Evolutionary conservation across 345 rosid genomes (phyloP), one percentile per base, ranked within the genome.

Genomic region (Odontarrhena argentea): DNA sequence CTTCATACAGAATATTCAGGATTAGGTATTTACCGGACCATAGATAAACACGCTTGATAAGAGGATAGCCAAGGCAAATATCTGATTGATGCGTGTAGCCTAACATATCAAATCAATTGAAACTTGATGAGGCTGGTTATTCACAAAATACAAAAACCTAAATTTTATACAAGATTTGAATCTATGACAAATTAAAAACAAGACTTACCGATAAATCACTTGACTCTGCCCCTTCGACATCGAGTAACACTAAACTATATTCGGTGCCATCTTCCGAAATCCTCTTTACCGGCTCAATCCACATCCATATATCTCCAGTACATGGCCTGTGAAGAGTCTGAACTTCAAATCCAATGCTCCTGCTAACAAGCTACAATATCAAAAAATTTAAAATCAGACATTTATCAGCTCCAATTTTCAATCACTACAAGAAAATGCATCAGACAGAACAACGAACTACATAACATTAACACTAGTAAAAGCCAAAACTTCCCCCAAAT

Each of bases 251-350:
- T 46, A 81, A 47, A 54, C 6, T 76, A 63, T 81, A 76, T 41
- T 81, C 80, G 4, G 77, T 70, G 11, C 80, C 82, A 78, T 71
- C 80, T 66, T 61, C 74, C 7, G 78, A 66, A 13, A 68, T 70
- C 58, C 74, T 73, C 78, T 81, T 78, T 9, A 69, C 60, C 1
- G 82, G 80, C 14, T 78, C 78, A 75, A 69, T 69, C 82, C 84
- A 81, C 78, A 78, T 69, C 84, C 82, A 81, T 63, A 81, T 73
- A 66, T 77, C 84, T 73, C 76, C 78, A 2, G 63, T 47, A 43
- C 71, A 78, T 25, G 69, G 80, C 30, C 78, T 63, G 49, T 69
- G 74, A 34, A 62, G 68, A 11, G 74, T 65, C 61, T 68, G 76
- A 62, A 81, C 80, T 78, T 69, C 74, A 63, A 72, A 76, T 32